Evolutionary conservation across 1,284 basidiomycete genomes (phyloP).

Genomic region (Bjerkandera adusta): DNA sequence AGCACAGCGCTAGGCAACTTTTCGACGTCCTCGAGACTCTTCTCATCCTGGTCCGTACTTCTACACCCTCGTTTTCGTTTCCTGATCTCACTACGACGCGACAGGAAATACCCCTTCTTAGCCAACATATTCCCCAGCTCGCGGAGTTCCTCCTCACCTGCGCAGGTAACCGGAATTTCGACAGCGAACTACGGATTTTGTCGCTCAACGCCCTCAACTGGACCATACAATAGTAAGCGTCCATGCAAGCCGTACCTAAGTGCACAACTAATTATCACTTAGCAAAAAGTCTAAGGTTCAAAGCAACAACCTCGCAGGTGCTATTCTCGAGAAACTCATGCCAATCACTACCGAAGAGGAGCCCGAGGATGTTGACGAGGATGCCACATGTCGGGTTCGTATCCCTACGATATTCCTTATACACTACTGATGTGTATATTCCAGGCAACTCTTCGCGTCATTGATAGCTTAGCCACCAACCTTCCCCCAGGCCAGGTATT

Average conservation of each 20-base stretch:
- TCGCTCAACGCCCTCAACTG: conserved; percentile 95
- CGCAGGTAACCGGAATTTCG: conserved; percentile 80
- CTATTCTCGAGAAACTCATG: conserved; percentile 90
- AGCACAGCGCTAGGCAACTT: conserved; percentile 82
- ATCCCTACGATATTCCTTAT: no score
- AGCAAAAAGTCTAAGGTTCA: conserved; percentile 98
- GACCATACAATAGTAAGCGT: conserved; percentile 85
- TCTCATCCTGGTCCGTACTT: conserved; percentile 73
- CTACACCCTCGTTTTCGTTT: neutral
- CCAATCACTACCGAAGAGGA: conserved; percentile 92
- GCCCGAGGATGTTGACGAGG: conserved; percentile 87
- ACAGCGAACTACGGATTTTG: conserved; percentile 85
- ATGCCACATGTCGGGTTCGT: conserved; percentile 85
- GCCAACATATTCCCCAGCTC: conserved; percentile 86
- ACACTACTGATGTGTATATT: conserved; percentile 8
- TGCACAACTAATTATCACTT: conserved; percentile 11
- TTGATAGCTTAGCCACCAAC: conserved; percentile 92
- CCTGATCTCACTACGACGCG: conserved; percentile 8
- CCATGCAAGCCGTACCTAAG: neutral
- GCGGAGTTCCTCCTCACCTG: conserved; percentile 88
- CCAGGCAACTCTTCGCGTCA: conserved; percentile 89
- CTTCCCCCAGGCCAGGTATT: conserved; percentile 97
- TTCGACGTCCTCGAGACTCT: conserved; percentile 98
- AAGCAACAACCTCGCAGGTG: conserved; percentile 79
- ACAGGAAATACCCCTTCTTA: conserved; percentile 90